phyloP scores from a whole-genome alignment of 129 eudicot genomes.

The Escallonia herrerae region DNA sequence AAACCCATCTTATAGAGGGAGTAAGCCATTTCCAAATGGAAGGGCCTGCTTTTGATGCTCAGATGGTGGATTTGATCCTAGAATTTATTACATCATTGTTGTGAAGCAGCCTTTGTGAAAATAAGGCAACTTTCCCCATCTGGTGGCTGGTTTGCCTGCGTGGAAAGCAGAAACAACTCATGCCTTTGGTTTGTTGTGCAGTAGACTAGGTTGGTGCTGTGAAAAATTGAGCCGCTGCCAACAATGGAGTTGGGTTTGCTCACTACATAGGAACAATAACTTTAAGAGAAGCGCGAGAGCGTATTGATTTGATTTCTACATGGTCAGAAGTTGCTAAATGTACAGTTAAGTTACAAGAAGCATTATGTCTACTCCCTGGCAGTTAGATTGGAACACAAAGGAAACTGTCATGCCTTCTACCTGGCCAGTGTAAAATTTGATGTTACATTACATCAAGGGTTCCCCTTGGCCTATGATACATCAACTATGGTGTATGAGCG shows the following conservation, averaged over 20 bases:
- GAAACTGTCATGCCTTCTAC: constrained; percentile 1
- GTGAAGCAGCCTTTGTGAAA: constrained; percentile 1
- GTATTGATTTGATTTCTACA: neutral
- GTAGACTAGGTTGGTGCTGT: too few relatives aligned
- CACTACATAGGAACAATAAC: too few relatives aligned
- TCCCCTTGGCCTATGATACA: neutral
- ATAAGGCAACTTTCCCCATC: constrained; percentile 2
- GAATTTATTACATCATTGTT: constrained; percentile 47
- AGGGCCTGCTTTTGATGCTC: constrained; percentile 58
- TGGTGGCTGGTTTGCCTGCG: neutral
- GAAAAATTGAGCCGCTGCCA: too few relatives aligned
- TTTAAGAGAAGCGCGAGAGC: too few relatives aligned
- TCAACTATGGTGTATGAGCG: constrained; percentile 15
- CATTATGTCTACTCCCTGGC: neutral
- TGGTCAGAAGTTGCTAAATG: neutral
- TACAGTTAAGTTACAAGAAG: neutral
- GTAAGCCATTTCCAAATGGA: constrained; percentile 81
- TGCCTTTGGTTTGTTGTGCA: too few relatives aligned
- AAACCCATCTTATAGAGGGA: constrained; percentile 70
- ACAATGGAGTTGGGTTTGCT: too few relatives aligned
- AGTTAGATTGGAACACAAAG: constrained; percentile 2
- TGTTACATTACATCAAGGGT: constrained; percentile 10
- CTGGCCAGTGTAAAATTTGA: neutral
- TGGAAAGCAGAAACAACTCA: too few relatives aligned
- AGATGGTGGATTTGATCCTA: constrained; percentile 52